phyloP scores from a whole-genome alignment of 2,329 filamentous ascomycete species.

The Pseudogymnoascus sp. region DNA sequence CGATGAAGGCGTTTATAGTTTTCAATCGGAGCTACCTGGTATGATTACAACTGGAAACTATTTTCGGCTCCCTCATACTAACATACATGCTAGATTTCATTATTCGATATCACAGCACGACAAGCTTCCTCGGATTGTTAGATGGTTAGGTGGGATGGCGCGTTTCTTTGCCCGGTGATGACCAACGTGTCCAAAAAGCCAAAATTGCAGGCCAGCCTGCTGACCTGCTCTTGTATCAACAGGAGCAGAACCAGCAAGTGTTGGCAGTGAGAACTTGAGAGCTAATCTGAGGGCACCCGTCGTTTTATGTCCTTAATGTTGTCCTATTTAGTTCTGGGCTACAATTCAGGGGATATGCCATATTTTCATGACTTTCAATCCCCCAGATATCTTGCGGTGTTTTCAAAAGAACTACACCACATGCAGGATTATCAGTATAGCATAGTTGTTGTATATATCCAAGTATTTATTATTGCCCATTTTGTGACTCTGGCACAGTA shows the following conservation, averaged over 20 bases:
- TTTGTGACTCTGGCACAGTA: not conserved
- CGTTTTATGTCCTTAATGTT: not conserved
- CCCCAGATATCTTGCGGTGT: not conserved
- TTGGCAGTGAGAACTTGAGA: slow-evolving; percentile 32
- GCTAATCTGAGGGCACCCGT: slow-evolving; percentile 30
- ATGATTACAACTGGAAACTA: slow-evolving; percentile 11
- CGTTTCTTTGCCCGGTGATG: slow-evolving; percentile 27
- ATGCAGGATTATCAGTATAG: not conserved
- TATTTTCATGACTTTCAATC: not conserved
- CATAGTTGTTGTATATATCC: not conserved
- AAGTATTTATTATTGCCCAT: not conserved
- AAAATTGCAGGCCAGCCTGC: slow-evolving; percentile 31
- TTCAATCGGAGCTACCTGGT: slow-evolving; percentile 30
- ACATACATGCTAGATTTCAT: not conserved
- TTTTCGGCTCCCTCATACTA: not conserved
- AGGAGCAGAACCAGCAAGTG: slow-evolving; percentile 20
- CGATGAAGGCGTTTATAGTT: slow-evolving; percentile 22
- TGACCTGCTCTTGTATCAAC: slow-evolving; percentile 13
- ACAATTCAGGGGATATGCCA: not conserved
- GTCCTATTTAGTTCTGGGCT: not conserved
- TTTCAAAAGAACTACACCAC: not conserved
- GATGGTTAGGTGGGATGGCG: slow-evolving; percentile 12
- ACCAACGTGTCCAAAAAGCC: slow-evolving; percentile 31
- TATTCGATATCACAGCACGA: not conserved
- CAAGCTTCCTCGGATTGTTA: not conserved